Evolutionary conservation across 2,329 filamentous ascomycete genomes (phyloP).

Genomic region (Claviceps sp.): DNA sequence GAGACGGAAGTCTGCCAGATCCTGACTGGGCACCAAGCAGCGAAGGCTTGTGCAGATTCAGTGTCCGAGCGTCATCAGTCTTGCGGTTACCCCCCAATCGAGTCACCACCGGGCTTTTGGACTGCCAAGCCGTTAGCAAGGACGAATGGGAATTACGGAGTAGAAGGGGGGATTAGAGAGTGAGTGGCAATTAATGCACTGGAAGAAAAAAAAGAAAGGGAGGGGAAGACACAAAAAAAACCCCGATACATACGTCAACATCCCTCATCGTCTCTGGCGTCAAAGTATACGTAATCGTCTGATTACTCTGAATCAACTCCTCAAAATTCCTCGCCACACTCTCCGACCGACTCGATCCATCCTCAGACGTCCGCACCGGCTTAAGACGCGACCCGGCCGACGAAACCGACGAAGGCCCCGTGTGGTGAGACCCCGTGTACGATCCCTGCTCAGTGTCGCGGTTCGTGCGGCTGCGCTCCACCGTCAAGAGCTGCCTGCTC

Average conservation of each 20-base stretch:
- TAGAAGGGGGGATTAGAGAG: too few relatives aligned
- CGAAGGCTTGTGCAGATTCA: constrained; percentile 34
- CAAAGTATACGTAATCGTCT: constrained; percentile 71
- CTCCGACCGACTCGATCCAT: constrained; percentile 36
- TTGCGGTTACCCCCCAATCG: constrained; percentile 25
- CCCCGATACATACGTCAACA: constrained; percentile 45
- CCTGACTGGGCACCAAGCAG: constrained; percentile 26
- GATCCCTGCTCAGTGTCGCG: constrained; percentile 19
- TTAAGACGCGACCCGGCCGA: constrained; percentile 38
- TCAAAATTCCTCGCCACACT: constrained; percentile 60
- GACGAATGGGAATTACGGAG: too few relatives aligned
- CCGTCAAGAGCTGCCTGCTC: constrained; percentile 25
- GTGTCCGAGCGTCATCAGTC: constrained; percentile 31
- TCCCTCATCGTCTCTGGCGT: constrained; percentile 70
- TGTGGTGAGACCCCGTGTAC: constrained; percentile 25
- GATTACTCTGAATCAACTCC: constrained; percentile 66
- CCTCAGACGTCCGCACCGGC: constrained; percentile 43
- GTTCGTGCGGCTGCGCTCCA: constrained; percentile 21
- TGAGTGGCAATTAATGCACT: background rate
- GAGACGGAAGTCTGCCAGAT: constrained; percentile 14
- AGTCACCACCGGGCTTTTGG: constrained; percentile 26
- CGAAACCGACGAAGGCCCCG: constrained; percentile 37
- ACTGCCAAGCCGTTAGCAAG: constrained; percentile 14
- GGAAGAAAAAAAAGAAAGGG: background rate
- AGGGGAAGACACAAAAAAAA: background rate